These are phyloP conservation scores for Jasminum sambac DNA, from an alignment of 257 asterid species.

Conservation along the genomic window DNA sequence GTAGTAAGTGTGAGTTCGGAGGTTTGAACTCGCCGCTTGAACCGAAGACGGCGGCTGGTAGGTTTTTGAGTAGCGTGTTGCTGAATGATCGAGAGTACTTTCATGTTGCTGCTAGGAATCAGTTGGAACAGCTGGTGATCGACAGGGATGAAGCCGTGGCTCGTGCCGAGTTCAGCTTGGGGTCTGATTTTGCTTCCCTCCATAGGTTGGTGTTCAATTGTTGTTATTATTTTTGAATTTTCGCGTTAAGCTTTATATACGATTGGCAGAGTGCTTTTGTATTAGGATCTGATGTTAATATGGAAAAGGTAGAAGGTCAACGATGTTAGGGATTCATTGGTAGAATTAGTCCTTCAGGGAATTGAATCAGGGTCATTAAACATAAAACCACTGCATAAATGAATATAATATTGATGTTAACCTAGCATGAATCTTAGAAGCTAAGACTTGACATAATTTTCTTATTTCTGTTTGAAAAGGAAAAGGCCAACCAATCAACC, in stretches of 20 bases:
- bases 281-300: not conserved
- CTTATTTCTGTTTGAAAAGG: not conserved
- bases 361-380: not conserved
- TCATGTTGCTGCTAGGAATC: conserved; percentile 46
- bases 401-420: not conserved
- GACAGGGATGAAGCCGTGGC: conserved; percentile 61
- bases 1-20: conserved; percentile 46
- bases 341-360: not conserved
- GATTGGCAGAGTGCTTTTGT: not conserved
- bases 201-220: conserved; percentile 52
- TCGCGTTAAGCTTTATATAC: not conserved
- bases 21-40: conserved; percentile 72
- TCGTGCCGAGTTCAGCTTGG: conserved; percentile 52
- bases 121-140: conserved; percentile 55
- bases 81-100: conserved; percentile 57
- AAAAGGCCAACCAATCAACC: not conserved
- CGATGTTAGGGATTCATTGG: not conserved
- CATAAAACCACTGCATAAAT: not conserved
- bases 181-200: conserved; percentile 74
- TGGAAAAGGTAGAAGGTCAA: not conserved
- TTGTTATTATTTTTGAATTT: not conserved
- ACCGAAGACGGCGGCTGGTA: conserved; percentile 70
- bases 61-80: conserved; percentile 49
- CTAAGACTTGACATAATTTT: too few relatives aligned
- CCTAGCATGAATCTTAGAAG: not conserved